Base-by-base conservation (phyloP, 164 flowering plant genomes). In the Nelumbo lutea region DNA sequence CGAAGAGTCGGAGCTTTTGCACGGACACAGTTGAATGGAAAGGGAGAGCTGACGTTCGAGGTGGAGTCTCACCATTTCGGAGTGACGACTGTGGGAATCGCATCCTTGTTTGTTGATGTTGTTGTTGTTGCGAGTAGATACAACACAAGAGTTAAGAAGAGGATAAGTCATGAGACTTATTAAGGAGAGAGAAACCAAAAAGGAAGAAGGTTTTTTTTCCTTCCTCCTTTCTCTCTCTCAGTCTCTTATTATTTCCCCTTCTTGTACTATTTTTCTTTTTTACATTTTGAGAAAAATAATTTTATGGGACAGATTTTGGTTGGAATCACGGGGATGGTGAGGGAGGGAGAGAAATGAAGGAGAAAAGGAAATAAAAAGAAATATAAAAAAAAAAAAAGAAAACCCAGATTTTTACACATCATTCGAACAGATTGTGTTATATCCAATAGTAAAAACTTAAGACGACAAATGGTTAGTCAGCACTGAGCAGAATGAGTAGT, bases 1-100 rank as follows among this genome's bases (percentile, higher is more conserved):
- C 90, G 83, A 90, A 83, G 0, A 95, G 90, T 3, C 84, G 83
- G 77, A 89, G 91, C 70, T 93, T 93, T 59, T 82, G 91, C 0
- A 79, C 69, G 69, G 98, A 82, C 1, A 92, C 83, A 8, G 98
- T 88, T 57, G 97, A 88, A 48, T 82, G 93, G 79, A 88, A 88
- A 64, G 79, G 84, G 13, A 73, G 80, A 9, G 66, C 68, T 42
- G 73, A 77, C 43, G 60, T 79, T 59, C 65, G 62, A 11, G 67
- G 66, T 40, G 69, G 65, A 56, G 66, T 69, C 53, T 71, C 91
- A 66, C 88, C 88, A 79, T 86, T 83, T 50, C 86, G 82, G 70
- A 78, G 78, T 39, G 78, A 51, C 59, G 78, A 51, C 59, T 73
- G 87, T 6, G 88, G 88, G 50, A 88, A 85, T 62, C 83, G 81